Base-by-base conservation (phyloP, 106 monocot species). In the Acorus gramineus region DNA sequence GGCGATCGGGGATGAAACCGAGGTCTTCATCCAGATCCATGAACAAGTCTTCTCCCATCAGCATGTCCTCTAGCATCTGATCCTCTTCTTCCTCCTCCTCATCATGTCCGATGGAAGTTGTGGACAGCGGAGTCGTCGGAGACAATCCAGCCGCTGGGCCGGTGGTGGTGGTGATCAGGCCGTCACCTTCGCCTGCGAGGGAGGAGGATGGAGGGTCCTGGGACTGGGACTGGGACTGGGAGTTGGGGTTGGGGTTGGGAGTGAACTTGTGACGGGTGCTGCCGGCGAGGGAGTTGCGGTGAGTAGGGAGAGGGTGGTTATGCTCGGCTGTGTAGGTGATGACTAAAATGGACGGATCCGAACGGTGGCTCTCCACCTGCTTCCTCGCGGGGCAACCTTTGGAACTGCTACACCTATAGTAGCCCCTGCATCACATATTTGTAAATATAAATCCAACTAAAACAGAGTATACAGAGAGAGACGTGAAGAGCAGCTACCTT, bases 201-300 rank as follows among this genome's bases (percentile, higher is more conserved):
- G 52, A 42, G 10, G 57, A 52, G 65, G 47, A 14, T 0, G 63
- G 11, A 11, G 49, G 13, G 47, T 50, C 49, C 28, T 28, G 49
- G 63, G 14, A 10, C 10, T 50, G 6, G 42, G 14, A 13, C 13
- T 14, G n/a, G 47, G 13, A 14, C 49, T n/a, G 46, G 4, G 49
- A 8, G 48, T 7, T 7, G 11, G 7, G 4, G 64, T 14, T 11
- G 10, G 78, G 5, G 6, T 69, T 46, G 14, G 84, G 51, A 7
- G 68, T 14, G 4, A 79, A 73, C 56, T 77, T 79, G 47, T 80
- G 84, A 28, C 87, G 77, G 0, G 81, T 82, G 71, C 79, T 84
- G n/a, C 93, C 93, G 12, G 93, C 86, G 59, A 89, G 93, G 50
- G 89, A 84, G 79, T 89, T 94, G 49, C 89, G 81, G 75, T 87